Evolutionary conservation across 2,329 filamentous ascomycete species (phyloP), one percentile per base, ranked within the genome.

Genomic region (Penicillium expansum): DNA sequence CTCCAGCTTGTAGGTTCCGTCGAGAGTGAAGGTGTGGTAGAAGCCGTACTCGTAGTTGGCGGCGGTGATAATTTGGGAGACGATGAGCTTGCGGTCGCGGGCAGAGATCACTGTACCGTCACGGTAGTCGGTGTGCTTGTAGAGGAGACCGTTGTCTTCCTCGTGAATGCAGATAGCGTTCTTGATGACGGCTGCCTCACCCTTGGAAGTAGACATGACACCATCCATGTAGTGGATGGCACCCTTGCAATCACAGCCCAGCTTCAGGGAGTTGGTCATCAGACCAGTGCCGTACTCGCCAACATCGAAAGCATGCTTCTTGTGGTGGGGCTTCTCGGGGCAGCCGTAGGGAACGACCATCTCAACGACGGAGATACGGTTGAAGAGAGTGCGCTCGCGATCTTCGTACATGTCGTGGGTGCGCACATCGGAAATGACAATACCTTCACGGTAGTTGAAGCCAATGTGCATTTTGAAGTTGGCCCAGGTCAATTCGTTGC

Each of bases 11-110:
- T 96, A 87, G 1, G 91, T 93, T 35, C 92, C 92, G 66, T 96
- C 92, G 71, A 93, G 90, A 69, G 92, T 89, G 77, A 95, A 91
- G 63, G 91, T 87, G 89, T 90, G 94, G 78, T 92, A 86, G 22
- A 85, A 81, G 68, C 86, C 87, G 74, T 96, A 96, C 72, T 96
- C 92, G 77, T 96, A 96, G 79, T 96, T 96, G 33, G 92, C 92
- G 0, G 91, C 92, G 0, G 92, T 96, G 76, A 96, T 96, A 70
- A 96, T 88, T 68, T 96, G 91, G 62, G 91, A 91, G 65, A 96
- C 82, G 70, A 96, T 82, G 53, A 96, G 84, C 71, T 93, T 94
- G 56, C 91, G 85, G 2, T 88, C 91, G 22, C 92, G 86, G 0
- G 91, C 95, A 2, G 95, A 89, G 18, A 93, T 91, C 52, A 87